Evolutionary conservation across 2,329 filamentous ascomycete species (phyloP), one percentile per base, ranked within the genome.

Genomic region (Mycosphaerelloides madeirae): DNA sequence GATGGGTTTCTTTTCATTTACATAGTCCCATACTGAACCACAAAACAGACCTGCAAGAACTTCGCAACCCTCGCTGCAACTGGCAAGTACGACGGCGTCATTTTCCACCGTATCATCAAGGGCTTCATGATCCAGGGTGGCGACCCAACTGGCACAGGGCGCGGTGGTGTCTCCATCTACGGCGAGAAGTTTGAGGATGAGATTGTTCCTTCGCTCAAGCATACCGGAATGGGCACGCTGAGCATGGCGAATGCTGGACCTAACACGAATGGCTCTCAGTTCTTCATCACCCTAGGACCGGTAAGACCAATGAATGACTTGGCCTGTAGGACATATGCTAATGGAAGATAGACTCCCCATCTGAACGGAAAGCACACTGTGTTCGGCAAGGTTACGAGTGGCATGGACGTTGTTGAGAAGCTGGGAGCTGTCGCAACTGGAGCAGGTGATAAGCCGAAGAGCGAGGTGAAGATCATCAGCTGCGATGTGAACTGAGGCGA

Each of bases 161-260:
- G 93, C 11, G 90, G 85, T 41, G 85, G 83, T 13, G 85, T 38
- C 29, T 53, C 51, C n/a, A 96, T 97, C 67, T 97, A 93, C 72
- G 88, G 89, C 49, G 81, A 79, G 41, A 83, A 85, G 58, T 97
- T 97, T 62, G 79, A 84, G 3, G 93, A 98, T 63, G 93, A 98
- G 71, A 93, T 94, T 65, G 96, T 97, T 62, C 72, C 65, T 6
- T 49, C 46, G 8, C 65, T 89, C 38, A 87, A 84, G 67, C 91
- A 97, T 67, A 84, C 87, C 46, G 72, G 78, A 53, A 79, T 88
- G 3, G 90, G 90, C 3, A 73, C 95, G 33, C 72, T 98, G 28
- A 90, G 85, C 49, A 97, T 97, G 93, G 93, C 93, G 34, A 96
- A 96, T 65, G 84, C 86, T 18, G 91, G 90, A 0, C 86, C 87